Conservation (phyloP, 2,329 filamentous ascomycete species). For the Phialocephala subalpina region DNA sequence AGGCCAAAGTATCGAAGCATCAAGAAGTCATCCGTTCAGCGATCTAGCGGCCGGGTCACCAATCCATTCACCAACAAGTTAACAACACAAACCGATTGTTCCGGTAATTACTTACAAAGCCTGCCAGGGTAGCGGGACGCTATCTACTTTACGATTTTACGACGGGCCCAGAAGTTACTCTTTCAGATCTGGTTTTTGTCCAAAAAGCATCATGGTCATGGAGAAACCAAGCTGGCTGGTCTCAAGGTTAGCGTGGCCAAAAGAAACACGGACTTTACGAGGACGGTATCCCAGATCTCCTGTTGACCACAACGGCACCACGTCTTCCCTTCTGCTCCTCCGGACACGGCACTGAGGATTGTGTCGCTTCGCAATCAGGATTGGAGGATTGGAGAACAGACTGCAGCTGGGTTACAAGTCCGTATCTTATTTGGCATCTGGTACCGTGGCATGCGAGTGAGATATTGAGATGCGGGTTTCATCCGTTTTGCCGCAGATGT, state of each 20-base stretch:
- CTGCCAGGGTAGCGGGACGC: not conserved
- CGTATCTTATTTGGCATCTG: slow-evolving; percentile 4
- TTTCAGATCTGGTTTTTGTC: not conserved
- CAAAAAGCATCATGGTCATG: not conserved
- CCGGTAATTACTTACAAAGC: not conserved
- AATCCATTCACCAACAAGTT: not conserved
- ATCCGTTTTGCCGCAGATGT: slow-evolving; percentile 13
- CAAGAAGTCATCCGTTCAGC: slow-evolving; percentile 1
- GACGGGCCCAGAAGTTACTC: slow-evolving; percentile 6
- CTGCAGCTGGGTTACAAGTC: not conserved
- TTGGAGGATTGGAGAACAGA: not conserved
- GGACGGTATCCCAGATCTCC: not conserved
- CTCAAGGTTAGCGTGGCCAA: not conserved
- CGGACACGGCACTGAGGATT: not conserved
- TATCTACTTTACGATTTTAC: not conserved
- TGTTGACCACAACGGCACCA: not conserved
- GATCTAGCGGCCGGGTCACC: slow-evolving; percentile 1
- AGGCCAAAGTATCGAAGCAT: slow-evolving; percentile 1
- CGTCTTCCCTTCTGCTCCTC: not conserved
- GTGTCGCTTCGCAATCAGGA: not conserved
- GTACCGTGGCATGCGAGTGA: not conserved
- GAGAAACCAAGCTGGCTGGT: not conserved
- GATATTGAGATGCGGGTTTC: slow-evolving; percentile 3
- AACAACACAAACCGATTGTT: slow-evolving; percentile 3
- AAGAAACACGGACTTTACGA: not conserved